Evolutionary conservation across 2,329 filamentous ascomycete genomes (phyloP).

Genomic region (Plectosphaerella sp.): DNA sequence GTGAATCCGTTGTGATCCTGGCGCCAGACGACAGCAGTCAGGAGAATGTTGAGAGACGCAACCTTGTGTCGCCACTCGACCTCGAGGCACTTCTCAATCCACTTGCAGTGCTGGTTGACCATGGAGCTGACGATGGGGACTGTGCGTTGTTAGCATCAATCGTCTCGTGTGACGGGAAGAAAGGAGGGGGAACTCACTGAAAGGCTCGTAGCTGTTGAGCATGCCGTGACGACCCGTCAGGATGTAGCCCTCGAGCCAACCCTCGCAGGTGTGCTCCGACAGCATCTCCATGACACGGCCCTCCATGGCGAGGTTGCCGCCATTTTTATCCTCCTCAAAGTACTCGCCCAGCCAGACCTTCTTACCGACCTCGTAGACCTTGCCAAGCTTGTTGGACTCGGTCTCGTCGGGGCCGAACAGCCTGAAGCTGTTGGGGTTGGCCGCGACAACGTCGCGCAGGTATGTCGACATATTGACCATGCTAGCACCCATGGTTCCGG

Average conservation of each 20-base stretch:
- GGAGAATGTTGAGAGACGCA: conserved; percentile 72
- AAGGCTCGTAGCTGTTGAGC: conserved; percentile 78
- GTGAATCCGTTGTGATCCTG: conserved; percentile 84
- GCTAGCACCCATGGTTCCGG: conserved; percentile 51
- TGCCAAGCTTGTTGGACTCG: conserved; percentile 71
- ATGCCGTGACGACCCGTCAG: conserved; percentile 71
- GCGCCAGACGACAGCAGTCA: conserved; percentile 75
- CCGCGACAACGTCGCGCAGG: conserved; percentile 61
- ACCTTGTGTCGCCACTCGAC: conserved; percentile 72
- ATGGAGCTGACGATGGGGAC: conserved; percentile 78
- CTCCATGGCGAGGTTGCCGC: conserved; percentile 64
- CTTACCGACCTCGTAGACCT: conserved; percentile 69
- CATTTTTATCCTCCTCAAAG: conserved; percentile 70
- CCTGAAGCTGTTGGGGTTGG: conserved; percentile 65
- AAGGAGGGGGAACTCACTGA: conserved; percentile 37
- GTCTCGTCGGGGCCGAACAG: conserved; percentile 79
- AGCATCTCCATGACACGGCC: conserved; percentile 81
- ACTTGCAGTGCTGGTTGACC: conserved; percentile 80
- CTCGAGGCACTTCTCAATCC: conserved; percentile 78
- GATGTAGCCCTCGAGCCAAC: conserved; percentile 76
- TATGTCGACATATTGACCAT: conserved; percentile 68
- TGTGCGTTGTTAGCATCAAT: not conserved
- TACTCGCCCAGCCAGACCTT: conserved; percentile 79
- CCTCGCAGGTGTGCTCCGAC: conserved; percentile 76
- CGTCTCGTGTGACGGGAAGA: not conserved